Base-by-base conservation (phyloP, 1,139 yeast species). In the Hyphopichia fennica region DNA sequence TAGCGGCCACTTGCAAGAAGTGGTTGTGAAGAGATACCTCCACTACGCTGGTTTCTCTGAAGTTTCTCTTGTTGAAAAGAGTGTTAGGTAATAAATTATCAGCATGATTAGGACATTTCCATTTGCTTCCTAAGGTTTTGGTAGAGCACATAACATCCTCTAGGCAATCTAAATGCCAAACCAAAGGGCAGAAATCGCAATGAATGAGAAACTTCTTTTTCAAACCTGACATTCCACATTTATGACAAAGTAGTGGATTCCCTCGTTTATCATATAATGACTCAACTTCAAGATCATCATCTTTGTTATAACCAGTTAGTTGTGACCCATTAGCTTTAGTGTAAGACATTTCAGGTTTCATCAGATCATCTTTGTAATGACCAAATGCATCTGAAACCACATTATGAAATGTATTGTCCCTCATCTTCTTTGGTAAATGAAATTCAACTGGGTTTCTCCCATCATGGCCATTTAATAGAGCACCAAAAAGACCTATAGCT, bases 71-170 rank as follows among this genome's bases (percentile, higher is more conserved):
- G 37, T 60, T 53, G 20, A 58, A 55, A 14, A 61, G 41, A 23
- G 62, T 58, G 15, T 50, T 41, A 3, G 76, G 77, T 4, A 80
- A 55, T 8, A 84, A 65, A 38, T 76, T 74, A 37, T 81, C 88
- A 13, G 82, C 79, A 63, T 93, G 99, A 53, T 87, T 82, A 0
- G 98, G 99, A 59, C 99, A 93, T 63, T 82, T 82, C 99, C 99
- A 93, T 57, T 87, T 87, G 34, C 78, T 75, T 1, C 96, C 95
- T 34, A 89, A 64, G 19, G 87, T 81, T 55, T 89, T 88, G n/a
- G 85, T 79, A 7, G 84, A 74, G 18, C 87, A 75, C 54, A 88
- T 65, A 2, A 96, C 96, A 9, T 88, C 87, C 36, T 75, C 74
- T 11, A 93, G 63, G 62, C 99, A 93, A 63, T 93, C 98, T 37